Base-by-base conservation (phyloP, 2,329 filamentous ascomycete genomes). In the Aureobasidium sp. region DNA sequence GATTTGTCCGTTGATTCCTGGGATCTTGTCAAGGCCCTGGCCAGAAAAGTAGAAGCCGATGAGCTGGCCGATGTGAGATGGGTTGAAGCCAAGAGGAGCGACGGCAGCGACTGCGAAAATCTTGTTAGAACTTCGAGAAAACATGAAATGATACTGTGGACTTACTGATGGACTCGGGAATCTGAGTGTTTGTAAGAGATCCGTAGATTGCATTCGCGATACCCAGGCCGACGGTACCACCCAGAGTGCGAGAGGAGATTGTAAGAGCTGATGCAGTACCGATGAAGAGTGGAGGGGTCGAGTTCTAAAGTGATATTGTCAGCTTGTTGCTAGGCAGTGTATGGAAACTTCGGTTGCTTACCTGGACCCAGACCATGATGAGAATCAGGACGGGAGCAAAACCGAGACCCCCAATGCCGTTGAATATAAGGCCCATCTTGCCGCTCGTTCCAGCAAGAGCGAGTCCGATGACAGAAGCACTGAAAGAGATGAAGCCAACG, bases 321-420 rank as follows among this genome's bases (percentile, higher is more conserved):
- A 55, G 25, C 20, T 7, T 15, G 4, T 3, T 31, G 15, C 25
- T 41, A n/a, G n/a, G n/a, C n/a, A n/a, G n/a, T n/a, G n/a, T n/a
- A n/a, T n/a, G n/a, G n/a, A n/a, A n/a, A n/a, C n/a, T n/a, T n/a
- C n/a, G n/a, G 6, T 17, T 42, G 15, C 51, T 55, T 37, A 55
- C 51, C 52, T 58, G 55, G 14, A 58, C 55, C 55, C 55, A 58
- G 17, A 58, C 55, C 55, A 58, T 58, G 20, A 58, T 58, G 42
- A 58, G 37, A 15, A 58, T 58, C 42, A 58, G 20, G 31, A 58
- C 55, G 12, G 55, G 55, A 11, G 55, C 42, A 9, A 58, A 58
- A n/a, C 55, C 55, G 5, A 58, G 7, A 20, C 55, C 55, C n/a
- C 55, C 55, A 39, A 58, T 37, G 12, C 55, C 55, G 42, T 58